Base-by-base conservation (phyloP, 2,329 filamentous ascomycete species). In the Aspergillus awamori region DNA sequence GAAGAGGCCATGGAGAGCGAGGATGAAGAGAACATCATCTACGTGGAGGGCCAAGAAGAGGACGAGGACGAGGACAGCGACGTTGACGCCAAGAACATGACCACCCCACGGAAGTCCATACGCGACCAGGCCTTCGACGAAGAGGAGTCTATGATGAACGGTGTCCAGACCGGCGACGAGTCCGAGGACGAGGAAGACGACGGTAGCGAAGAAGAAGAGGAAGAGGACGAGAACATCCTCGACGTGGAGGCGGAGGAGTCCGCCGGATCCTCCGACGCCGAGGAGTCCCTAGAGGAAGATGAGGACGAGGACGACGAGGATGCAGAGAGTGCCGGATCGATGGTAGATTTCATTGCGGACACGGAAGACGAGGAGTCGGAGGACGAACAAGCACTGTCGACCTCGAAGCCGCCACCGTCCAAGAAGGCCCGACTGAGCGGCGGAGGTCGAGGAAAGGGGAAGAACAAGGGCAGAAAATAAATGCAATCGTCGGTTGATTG, bases 11-110 rank as follows among this genome's bases (percentile, higher is more conserved):
- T 74, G 68, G 75, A 77, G 22, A 77, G 79, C 47, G 77, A 90
- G 7, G 88, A 89, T 41, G 88, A 92, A 65, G 86, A 87, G n/a
- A 87, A 84, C 20, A 84, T 96, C 4, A 89, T 97, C 56, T 97
- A 95, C 73, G 91, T 97, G 2, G 93, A 97, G 75, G 93, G 91
- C 1, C 85, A 93, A 69, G 87, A 89, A 30, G 84, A 88, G 33
- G 81, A 84, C 20, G 82, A 79, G 11, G 76, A 79, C 26, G 74
- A 75, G 20, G 74, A 73, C 51, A 72, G 71, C 49, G 74, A 74
- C 45, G 68, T 66, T 17, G 74, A 77, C 58, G 64, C 60, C 22
- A 69, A 69, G 57, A 62, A 64, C 60, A 66, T 65, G 28, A 62
- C 55, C 65, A 73, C 61, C 58, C 73, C 67, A 65, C 74, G 65